A percentile compares a stretch with the other conserved stretches of the same genome.
Evolutionary conservation across 805 yeast genomes (phyloP).

Genomic region (Pichia occidentalis): DNA sequence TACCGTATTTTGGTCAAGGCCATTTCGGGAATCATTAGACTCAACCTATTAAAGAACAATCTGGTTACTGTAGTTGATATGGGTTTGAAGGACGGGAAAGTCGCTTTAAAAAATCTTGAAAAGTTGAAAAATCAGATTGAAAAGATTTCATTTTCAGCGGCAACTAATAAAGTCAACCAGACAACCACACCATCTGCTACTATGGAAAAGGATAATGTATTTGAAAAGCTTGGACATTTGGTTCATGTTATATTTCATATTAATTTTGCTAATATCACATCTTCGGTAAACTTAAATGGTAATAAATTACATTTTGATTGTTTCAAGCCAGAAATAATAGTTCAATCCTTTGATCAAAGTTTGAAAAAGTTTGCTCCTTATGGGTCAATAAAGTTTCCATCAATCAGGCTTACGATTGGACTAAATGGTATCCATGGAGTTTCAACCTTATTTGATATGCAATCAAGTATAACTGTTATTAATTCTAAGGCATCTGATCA

Average conservation of each 20-base stretch:
- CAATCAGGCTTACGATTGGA: constrained; percentile 32
- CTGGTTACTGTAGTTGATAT: constrained; percentile 7
- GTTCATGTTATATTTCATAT: constrained; percentile 7
- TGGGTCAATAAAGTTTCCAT: constrained; percentile 38
- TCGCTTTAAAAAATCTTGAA: constrained; percentile 1
- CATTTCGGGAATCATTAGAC: constrained; percentile 6
- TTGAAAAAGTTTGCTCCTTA: constrained; percentile 20
- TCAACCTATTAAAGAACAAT: constrained; percentile 13
- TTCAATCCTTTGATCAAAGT: constrained; percentile 16
- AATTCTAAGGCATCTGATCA: constrained; percentile 30
- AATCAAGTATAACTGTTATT: constrained; percentile 37
- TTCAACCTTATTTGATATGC: constrained; percentile 40
- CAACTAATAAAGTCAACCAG: neutral
- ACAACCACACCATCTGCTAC: neutral
- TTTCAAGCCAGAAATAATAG: constrained; percentile 5
- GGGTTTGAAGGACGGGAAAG: constrained; percentile 6
- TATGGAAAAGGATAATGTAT: neutral
- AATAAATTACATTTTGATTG: constrained; percentile 17
- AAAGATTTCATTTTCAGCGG: too few species aligned
- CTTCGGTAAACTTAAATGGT: constrained; percentile 5
- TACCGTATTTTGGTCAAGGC: constrained; percentile 1
- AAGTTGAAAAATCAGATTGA: neutral
- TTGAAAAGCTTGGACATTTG: neutral
- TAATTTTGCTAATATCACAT: constrained; percentile 7
- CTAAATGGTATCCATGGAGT: constrained; percentile 32